Evolutionary conservation across 768 basidiomycete species (phyloP).

Genomic region (Auriscalpium vulgare): DNA sequence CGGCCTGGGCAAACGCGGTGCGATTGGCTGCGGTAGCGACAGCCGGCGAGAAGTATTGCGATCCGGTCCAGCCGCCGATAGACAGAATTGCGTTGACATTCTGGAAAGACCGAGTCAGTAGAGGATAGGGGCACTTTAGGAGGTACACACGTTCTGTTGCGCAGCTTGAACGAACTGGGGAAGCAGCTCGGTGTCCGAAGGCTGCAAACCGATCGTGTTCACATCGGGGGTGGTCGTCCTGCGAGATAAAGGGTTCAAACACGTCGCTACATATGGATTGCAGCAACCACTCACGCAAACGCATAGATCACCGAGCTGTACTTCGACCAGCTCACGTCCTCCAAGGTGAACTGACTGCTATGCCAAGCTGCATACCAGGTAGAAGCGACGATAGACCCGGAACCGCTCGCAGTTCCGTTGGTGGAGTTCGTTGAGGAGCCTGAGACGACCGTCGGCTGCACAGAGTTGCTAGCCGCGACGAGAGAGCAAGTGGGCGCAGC

Average conservation of each 20-base stretch:
- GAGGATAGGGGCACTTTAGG: not conserved
- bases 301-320: constrained; percentile 66
- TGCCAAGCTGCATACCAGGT: constrained; percentile 72
- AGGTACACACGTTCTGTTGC: constrained; percentile 25
- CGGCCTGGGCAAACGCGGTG: constrained; percentile 55
- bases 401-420: not conserved
- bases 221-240: constrained; percentile 29
- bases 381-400: constrained; percentile 29
- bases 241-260: not conserved
- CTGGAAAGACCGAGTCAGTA: constrained; percentile 25
- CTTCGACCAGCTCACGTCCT: constrained; percentile 53
- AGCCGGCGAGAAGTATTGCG: constrained; percentile 51
- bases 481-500: constrained; percentile 2
- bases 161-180: constrained; percentile 48
- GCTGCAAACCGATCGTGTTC: constrained; percentile 24
- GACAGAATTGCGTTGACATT: constrained; percentile 47
- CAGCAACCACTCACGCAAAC: constrained; percentile 40
- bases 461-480: not conserved
- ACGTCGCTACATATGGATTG: too few relatives aligned
- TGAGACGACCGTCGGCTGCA: not conserved
- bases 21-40: constrained; percentile 51
- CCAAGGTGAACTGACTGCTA: constrained; percentile 36
- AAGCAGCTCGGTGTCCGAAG: constrained; percentile 41
- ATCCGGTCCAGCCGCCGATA: constrained; percentile 68
- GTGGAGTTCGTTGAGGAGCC: not conserved